Evolutionary conservation across 2,329 filamentous ascomycete species (phyloP), one percentile per base, ranked within the genome.

Genomic region (Penicillium sp.): DNA sequence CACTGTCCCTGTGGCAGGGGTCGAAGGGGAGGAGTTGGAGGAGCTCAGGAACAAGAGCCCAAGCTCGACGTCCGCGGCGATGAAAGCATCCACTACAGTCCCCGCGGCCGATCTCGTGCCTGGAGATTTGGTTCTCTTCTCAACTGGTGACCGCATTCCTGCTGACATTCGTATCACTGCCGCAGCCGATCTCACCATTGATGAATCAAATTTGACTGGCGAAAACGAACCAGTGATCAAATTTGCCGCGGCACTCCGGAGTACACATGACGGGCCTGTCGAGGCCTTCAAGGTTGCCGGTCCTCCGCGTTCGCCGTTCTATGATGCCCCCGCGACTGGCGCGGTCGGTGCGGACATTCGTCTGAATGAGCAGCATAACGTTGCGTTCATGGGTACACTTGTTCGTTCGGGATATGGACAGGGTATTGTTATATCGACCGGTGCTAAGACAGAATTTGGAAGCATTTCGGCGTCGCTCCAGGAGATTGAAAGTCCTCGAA

Each of bases 341-440:
- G 78, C 72, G 33, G 80, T 77, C 51, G 80, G 75, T 46, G 79
- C 78, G 18, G 83, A 86, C 51, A 78, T 86, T 30, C 76, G 80
- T 33, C 70, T 86, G 35, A 86, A 86, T 47, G 84, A 86, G 38
- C 80, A 84, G 54, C 86, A 85, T 56, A 97, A 98, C 58, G 90
- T 98, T 62, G 93, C 90, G 2, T 97, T 96, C 64, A 97, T 98
- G 90, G 93, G 93, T 18, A 98, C 93, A 2, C 68, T 98, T 50
- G 89, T 98, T 21, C 87, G 91, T 51, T 96, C 91, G 23, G 93
- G 93, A 8, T 85, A 98, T 58, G 93, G 93, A 0, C 90, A 95
- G 64, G 93, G 93, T 29, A 84, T 98, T 51, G 93, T 98, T n/a
- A 94, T 96, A 63, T 89, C 90, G 7, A 98, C 93, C 5, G 94